Percentiles rank a stretch among this genome's conserved stretches.
phyloP scores from a whole-genome alignment of 345 rosid genomes.

The Mercurialis annua region DNA sequence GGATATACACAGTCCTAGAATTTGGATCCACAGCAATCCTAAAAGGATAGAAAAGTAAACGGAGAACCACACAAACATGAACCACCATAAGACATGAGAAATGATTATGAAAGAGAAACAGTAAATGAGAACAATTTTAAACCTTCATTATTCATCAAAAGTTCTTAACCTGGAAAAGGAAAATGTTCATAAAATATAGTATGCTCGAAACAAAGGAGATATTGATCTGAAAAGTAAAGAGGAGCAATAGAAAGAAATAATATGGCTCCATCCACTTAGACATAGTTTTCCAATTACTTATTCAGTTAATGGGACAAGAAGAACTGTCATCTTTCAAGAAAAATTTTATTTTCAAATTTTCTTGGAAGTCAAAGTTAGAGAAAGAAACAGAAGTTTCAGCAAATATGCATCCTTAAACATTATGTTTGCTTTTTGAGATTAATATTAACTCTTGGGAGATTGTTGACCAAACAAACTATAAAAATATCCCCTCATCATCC shows the following conservation, averaged over 20 bases:
- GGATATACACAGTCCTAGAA: slow-evolving; percentile 30
- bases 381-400: background rate
- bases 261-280: background rate
- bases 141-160: background rate
- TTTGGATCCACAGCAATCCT: slow-evolving; percentile 43
- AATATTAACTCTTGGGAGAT: background rate
- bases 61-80: background rate
- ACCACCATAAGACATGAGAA: background rate
- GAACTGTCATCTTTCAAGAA: background rate
- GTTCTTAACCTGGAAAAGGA: background rate
- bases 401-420: background rate
- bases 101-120: background rate
- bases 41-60: slow-evolving; percentile 15
- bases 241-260: background rate
- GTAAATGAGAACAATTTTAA: background rate
- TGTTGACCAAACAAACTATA: background rate
- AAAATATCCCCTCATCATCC: background rate
- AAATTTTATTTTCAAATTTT: background rate
- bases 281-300: background rate
- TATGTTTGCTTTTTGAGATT: background rate
- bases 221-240: background rate
- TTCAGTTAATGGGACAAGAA: background rate
- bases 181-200: background rate
- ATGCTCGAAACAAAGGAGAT: background rate
- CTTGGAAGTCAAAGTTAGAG: background rate